phyloP scores from a whole-genome alignment of 495 filamentous ascomycete genomes.

The Penicillium riverlandense region DNA sequence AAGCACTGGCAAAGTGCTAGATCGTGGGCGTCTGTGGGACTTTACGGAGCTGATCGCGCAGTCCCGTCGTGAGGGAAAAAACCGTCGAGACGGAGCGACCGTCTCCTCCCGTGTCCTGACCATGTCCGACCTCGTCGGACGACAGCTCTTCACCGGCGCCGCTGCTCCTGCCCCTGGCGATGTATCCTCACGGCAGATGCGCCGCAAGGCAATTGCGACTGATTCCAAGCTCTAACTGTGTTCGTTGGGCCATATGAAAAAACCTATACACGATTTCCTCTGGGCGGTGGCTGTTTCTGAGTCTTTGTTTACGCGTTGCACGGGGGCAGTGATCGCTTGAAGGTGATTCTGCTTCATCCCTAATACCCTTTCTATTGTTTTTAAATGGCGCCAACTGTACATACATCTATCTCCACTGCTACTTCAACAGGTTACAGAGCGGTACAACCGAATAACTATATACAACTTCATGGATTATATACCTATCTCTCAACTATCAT shows the following conservation, averaged over 20 bases:
- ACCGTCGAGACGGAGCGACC: constrained; percentile 82
- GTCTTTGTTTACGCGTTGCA: neutral
- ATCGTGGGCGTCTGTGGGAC: constrained; percentile 74
- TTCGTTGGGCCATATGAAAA: neutral
- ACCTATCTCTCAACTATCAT: too few species aligned
- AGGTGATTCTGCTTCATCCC: too few species aligned
- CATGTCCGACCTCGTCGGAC: constrained; percentile 59
- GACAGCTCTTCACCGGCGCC: constrained; percentile 37
- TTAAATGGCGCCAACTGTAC: too few species aligned
- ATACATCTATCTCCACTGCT: too few species aligned
- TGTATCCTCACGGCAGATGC: constrained; percentile 31
- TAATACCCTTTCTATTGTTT: too few species aligned
- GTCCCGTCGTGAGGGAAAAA: constrained; percentile 82
- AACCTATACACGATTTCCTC: neutral
- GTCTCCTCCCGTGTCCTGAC: constrained; percentile 75
- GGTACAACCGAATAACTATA: too few species aligned
- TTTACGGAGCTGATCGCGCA: constrained; percentile 83
- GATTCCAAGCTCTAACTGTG: constrained; percentile 26
- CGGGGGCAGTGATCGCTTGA: too few species aligned
- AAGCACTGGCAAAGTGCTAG: constrained; percentile 51
- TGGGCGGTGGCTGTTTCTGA: too few species aligned
- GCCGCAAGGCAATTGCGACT: constrained; percentile 29
- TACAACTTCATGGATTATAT: too few species aligned
- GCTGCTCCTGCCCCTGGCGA: constrained; percentile 20
- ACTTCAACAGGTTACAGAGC: too few species aligned